Evolutionary conservation across 768 basidiomycete species (phyloP), one percentile per base, ranked within the genome.

Genomic region (Termitomyces sp.): DNA sequence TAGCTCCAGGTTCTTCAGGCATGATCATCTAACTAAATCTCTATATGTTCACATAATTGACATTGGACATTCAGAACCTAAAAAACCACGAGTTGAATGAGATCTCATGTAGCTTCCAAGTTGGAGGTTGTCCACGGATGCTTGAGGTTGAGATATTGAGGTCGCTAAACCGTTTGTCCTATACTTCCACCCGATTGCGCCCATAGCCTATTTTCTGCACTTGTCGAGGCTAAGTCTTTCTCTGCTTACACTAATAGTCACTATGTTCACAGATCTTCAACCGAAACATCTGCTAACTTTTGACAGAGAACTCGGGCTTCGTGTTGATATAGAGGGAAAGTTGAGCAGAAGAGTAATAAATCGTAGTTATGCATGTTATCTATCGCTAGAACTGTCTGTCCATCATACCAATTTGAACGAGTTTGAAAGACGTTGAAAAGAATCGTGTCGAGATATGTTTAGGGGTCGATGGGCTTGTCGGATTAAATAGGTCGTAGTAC

Each of bases 1-100:
- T 55, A 24, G 61, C 67, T 51, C 66, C 66, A 28, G 64, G 65
- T 57, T 80, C 81, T 55, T 79, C 82, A 62, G 79, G 83, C 81
- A 54, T 21, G 64, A 9, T 52, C 34, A 26, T 26, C 9, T 3
- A 28, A 2, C 28, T 14, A 12, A 4, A 2, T 41, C 49, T 10
- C 10, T 0, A 38, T 40, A 38, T 26, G 5, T 32, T 34, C 17
- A 17, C 22, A 22, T 37, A 2, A 9, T 11, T 34, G 15, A 56
- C 48, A 35, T 7, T 1, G 19, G 47, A 8, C 15, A 43, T 21
- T 5, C 10, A 62, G 62, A 51, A 42, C 15, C 57, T 28, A 62
- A 62, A 55, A 57, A 59, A 54, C 43, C 52, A 12, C 62, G 62
- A 30, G 54, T 62, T 19, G 57, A 57, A 50, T 58, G 56, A 62